Percentiles rank a stretch among this genome's conserved stretches.
These are phyloP conservation scores for Vaucheria bursata DNA, from an alignment of 352 stramenopile genomes.

Conservation along the genomic window DNA sequence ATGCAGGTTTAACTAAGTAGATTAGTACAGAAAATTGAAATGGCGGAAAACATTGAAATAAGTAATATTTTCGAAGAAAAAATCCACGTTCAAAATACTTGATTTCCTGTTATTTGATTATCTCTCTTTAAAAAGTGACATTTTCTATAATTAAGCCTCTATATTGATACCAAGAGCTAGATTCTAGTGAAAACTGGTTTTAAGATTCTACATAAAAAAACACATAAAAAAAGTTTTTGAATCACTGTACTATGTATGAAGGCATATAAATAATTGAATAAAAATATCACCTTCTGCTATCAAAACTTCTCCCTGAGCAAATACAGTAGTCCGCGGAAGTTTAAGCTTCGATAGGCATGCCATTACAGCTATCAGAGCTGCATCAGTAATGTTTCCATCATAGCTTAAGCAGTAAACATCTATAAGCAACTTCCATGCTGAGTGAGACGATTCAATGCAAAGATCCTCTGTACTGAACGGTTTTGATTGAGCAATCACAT, in stretches of 20 bases:
- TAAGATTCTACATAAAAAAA: neutral
- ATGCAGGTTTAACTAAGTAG: no score
- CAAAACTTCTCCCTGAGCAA: constrained; percentile 32
- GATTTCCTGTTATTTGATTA: no score
- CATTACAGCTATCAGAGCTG: constrained; percentile 29
- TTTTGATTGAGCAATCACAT: neutral
- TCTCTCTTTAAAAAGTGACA: no score
- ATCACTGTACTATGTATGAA: neutral
- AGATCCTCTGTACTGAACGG: constrained; percentile 13
- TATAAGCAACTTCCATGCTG: constrained; percentile 36
- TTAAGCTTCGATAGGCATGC: constrained; percentile 22
- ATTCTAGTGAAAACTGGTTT: neutral
- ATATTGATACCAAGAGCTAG: neutral
- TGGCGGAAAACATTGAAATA: no score
- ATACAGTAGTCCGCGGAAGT: constrained; percentile 12
- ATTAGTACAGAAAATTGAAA: no score
- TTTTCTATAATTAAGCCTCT: no score
- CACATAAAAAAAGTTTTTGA: neutral
- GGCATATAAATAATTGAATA: neutral
- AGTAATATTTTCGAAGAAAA: no score
- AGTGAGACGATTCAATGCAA: constrained; percentile 20
- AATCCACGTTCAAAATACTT: no score
- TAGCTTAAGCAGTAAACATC: constrained; percentile 42
- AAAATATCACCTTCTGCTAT: constrained; percentile 22
- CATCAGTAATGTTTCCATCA: constrained; percentile 34